Evolutionary conservation across 2,329 filamentous ascomycete species (phyloP).

Genomic region (Albifimbria verrucaria): DNA sequence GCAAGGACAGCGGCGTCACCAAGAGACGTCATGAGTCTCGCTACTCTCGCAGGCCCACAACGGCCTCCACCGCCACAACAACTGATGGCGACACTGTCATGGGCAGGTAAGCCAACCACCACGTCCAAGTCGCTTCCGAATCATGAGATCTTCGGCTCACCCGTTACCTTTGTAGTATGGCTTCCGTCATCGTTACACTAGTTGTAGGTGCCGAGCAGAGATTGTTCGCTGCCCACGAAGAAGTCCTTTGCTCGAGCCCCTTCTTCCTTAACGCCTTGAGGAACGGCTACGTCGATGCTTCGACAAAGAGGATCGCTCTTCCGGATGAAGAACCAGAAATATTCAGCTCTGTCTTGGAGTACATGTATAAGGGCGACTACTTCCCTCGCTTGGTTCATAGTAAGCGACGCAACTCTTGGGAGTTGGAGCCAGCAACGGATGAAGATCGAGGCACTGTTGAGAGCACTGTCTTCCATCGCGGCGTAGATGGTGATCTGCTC

Average conservation of each 20-base stretch:
- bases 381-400: slow-evolving; percentile 80
- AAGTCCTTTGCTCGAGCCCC: slow-evolving; percentile 73
- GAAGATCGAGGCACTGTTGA: slow-evolving; percentile 47
- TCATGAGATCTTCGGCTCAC: not conserved
- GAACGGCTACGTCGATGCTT: slow-evolving; percentile 29
- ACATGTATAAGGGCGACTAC: slow-evolving; percentile 92
- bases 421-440: slow-evolving; percentile 62
- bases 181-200: slow-evolving; percentile 73
- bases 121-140: not conserved
- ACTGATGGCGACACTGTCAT: slow-evolving; percentile 35
- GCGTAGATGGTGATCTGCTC: slow-evolving; percentile 64
- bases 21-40: slow-evolving; percentile 52
- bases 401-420: slow-evolving; percentile 76
- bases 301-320: slow-evolving; percentile 68
- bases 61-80: slow-evolving; percentile 36
- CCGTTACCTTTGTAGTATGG: slow-evolving; percentile 42
- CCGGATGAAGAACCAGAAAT: slow-evolving; percentile 86
- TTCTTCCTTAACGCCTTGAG: slow-evolving; percentile 59
- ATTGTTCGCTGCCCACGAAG: slow-evolving; percentile 88
- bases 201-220: slow-evolving; percentile 78
- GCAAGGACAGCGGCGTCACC: slow-evolving; percentile 50
- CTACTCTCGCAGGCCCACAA: slow-evolving; percentile 41
- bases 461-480: slow-evolving; percentile 66
- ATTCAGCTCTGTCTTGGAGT: slow-evolving; percentile 87
- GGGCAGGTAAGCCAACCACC: slow-evolving; percentile 38